A percentile compares a stretch with the other conserved stretches of the same genome.
phyloP scores from a whole-genome alignment of 768 basidiomycete genomes.

The Amylocystis lapponica region DNA sequence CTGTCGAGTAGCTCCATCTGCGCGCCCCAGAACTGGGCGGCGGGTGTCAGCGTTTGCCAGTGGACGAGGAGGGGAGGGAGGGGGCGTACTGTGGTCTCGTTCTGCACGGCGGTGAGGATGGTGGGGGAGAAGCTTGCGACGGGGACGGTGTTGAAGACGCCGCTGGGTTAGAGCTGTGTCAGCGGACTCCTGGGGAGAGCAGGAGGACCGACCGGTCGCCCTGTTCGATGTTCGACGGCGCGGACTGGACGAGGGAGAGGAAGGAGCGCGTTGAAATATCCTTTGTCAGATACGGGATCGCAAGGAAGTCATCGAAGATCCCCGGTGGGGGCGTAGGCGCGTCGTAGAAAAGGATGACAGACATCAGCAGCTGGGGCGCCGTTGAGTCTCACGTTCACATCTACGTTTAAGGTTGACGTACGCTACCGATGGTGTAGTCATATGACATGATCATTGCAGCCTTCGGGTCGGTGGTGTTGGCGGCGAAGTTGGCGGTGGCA shows the following conservation, averaged over 20 bases:
- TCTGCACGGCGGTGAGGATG: conserved; percentile 36
- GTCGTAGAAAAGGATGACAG: conserved; percentile 52
- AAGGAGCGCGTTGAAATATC: conserved; percentile 38
- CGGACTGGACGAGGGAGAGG: conserved; percentile 32
- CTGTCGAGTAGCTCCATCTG: conserved; percentile 29
- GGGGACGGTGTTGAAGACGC: conserved; percentile 37
- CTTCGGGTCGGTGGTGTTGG: conserved; percentile 43
- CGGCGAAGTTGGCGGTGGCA: conserved; percentile 37
- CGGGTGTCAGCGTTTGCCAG: conserved; percentile 29
- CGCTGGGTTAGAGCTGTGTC: conserved; percentile 3
- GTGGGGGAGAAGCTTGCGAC: conserved; percentile 29
- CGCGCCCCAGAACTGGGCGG: conserved; percentile 40
- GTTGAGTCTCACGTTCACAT: not conserved
- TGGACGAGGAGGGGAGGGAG: too few species aligned
- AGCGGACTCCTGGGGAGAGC: not conserved
- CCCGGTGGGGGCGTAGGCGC: conserved; percentile 42
- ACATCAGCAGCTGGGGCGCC: conserved; percentile 7
- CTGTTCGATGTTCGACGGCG: conserved; percentile 17
- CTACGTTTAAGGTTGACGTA: conserved; percentile 13
- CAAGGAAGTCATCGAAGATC: conserved; percentile 48
- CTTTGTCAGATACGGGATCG: conserved; percentile 33
- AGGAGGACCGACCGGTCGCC: not conserved
- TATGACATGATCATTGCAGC: conserved; percentile 44
- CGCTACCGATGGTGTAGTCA: conserved; percentile 27
- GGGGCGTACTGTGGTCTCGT: conserved; percentile 34